Evolutionary conservation across 805 yeast species (phyloP).

Genomic region (Komagataella populi): DNA sequence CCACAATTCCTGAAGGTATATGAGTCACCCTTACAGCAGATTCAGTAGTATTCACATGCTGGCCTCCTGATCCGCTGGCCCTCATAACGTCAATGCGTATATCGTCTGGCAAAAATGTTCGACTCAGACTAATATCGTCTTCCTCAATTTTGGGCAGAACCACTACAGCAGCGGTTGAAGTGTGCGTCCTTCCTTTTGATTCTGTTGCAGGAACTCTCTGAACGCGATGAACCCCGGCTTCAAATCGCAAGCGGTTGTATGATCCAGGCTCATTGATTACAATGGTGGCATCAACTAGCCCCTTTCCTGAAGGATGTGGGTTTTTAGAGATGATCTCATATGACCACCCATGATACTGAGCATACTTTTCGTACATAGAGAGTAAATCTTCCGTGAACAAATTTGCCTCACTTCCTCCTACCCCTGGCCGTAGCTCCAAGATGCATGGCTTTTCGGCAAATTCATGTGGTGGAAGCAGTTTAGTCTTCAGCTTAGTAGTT

Average conservation of each 20-base stretch:
- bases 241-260: slow-evolving; percentile 60
- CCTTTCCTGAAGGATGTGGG: slow-evolving; percentile 46
- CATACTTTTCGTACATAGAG: slow-evolving; percentile 69
- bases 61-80: slow-evolving; percentile 96
- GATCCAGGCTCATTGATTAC: slow-evolving; percentile 66
- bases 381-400: slow-evolving; percentile 72
- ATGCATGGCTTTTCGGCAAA: slow-evolving; percentile 69
- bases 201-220: slow-evolving; percentile 93
- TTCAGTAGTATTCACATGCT: slow-evolving; percentile 94
- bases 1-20: slow-evolving; percentile 80
- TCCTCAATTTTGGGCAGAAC: slow-evolving; percentile 75
- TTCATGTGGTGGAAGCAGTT: slow-evolving; percentile 63
- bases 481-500: slow-evolving; percentile 33
- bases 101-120: slow-evolving; percentile 75
- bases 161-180: slow-evolving; percentile 92
- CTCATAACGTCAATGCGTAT: slow-evolving; percentile 94
- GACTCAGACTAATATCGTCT: slow-evolving; percentile 37
- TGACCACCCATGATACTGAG: slow-evolving; percentile 55
- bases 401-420: slow-evolving; percentile 91
- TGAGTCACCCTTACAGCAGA: slow-evolving; percentile 92
- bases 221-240: slow-evolving; percentile 93
- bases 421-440: slow-evolving; percentile 85
- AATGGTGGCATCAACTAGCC: slow-evolving; percentile 66
- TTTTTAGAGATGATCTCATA: slow-evolving; percentile 42
- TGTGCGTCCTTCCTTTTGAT: slow-evolving; percentile 85